phyloP scores from a whole-genome alignment of 192 early-diverging fungal species.

The Gaertneriomyces semiglobifer region DNA sequence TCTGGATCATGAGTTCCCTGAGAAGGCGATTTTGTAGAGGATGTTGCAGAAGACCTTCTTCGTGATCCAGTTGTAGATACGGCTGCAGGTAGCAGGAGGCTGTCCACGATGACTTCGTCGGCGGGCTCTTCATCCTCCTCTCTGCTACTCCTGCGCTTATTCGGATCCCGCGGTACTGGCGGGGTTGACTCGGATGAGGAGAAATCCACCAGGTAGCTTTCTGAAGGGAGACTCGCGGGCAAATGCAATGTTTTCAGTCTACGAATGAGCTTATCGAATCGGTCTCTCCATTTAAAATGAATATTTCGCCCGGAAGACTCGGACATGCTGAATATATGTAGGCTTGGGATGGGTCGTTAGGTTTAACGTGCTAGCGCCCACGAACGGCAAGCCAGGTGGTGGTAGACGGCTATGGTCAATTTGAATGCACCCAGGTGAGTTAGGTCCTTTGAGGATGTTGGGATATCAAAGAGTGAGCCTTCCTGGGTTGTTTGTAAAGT shows the following conservation, averaged over 20 bases:
- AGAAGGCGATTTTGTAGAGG: neutral
- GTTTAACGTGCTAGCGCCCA: too few relatives aligned
- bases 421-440: too few relatives aligned
- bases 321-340: too few relatives aligned
- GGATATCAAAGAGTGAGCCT: too few relatives aligned
- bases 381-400: too few relatives aligned
- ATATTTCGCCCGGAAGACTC: neutral
- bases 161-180: neutral
- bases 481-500: too few relatives aligned
- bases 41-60: neutral
- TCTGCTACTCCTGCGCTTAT: neutral
- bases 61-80: neutral
- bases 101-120: conserved; percentile 7
- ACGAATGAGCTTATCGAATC: neutral
- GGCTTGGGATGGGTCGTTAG: too few relatives aligned
- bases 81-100: conserved; percentile 2
- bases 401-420: too few relatives aligned
- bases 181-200: conserved; percentile 7
- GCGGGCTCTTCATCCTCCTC: conserved; percentile 13
- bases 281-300: conserved; percentile 4
- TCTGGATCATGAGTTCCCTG: neutral
- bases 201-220: conserved; percentile 9
- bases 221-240: conserved; percentile 1
- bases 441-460: too few relatives aligned
- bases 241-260: conserved; percentile 1